These are phyloP conservation scores for Botrytis fabae DNA, from an alignment of 2,329 filamentous ascomycete genomes.

Conservation along the genomic window DNA sequence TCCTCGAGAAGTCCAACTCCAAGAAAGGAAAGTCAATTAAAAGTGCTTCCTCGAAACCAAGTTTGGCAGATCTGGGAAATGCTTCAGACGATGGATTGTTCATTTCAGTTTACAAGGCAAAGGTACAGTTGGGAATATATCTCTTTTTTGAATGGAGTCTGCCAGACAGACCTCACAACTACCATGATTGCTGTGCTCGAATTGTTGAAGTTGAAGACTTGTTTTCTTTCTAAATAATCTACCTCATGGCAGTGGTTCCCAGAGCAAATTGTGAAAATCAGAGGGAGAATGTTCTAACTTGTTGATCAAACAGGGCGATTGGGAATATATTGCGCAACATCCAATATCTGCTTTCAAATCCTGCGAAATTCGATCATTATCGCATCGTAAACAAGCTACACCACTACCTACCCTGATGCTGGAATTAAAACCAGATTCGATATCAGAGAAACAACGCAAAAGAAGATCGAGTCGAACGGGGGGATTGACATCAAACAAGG, in stretches of 20 bases:
- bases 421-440: constrained; percentile 51
- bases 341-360: constrained; percentile 39
- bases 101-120: constrained; percentile 42
- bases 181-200: neutral
- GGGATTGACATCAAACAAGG: constrained; percentile 46
- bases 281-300: constrained; percentile 6
- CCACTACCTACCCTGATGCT: constrained; percentile 60
- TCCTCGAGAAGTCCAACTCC: constrained; percentile 26
- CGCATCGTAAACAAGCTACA: constrained; percentile 62
- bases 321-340: constrained; percentile 39
- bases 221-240: neutral
- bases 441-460: constrained; percentile 61
- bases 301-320: constrained; percentile 38
- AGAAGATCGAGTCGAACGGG: constrained; percentile 64
- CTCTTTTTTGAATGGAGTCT: neutral
- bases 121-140: constrained; percentile 33
- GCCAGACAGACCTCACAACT: neutral
- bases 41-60: constrained; percentile 36
- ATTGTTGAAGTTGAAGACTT: neutral
- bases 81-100: constrained; percentile 32
- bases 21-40: constrained; percentile 26
- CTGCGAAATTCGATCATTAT: constrained; percentile 52
- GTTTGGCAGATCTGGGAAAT: constrained; percentile 34
- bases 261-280: neutral
- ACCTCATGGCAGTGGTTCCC: neutral